Percentiles rank a stretch among this genome's conserved stretches.
Evolutionary conservation across 78 protist species (phyloP).

Genomic region (Dictyostelium brefeldianum): DNA sequence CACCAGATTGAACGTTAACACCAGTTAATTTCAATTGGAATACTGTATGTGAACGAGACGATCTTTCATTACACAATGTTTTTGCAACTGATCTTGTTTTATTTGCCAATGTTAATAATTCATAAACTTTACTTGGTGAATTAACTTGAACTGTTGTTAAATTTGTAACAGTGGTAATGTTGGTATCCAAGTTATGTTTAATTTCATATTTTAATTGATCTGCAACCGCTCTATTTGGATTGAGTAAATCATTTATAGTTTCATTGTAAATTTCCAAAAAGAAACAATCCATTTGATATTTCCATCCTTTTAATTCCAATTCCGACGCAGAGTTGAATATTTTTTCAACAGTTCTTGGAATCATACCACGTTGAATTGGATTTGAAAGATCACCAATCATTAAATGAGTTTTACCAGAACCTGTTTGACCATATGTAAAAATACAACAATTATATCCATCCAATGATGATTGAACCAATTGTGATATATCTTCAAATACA

Average conservation of each 20-base stretch:
- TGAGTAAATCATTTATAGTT: constrained; percentile 69
- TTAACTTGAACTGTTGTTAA: constrained; percentile 31
- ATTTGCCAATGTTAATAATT: constrained; percentile 67
- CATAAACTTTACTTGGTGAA: constrained; percentile 55
- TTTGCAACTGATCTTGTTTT: constrained; percentile 80
- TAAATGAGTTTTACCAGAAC: constrained; percentile 94
- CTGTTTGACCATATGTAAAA: constrained; percentile 94
- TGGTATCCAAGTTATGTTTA: constrained; percentile 33
- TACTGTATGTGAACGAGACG: constrained; percentile 92
- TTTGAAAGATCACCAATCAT: constrained; percentile 85
- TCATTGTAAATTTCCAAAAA: constrained; percentile 91
- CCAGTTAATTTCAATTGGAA: constrained; percentile 83
- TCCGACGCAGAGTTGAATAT: constrained; percentile 59
- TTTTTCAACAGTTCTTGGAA: constrained; percentile 81
- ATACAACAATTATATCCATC: constrained; percentile 95
- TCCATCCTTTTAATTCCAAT: constrained; percentile 55
- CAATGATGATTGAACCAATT: constrained; percentile 84
- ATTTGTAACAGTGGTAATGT: constrained; percentile 33
- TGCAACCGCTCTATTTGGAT: background rate
- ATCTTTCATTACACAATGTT: constrained; percentile 87
- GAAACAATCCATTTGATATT: constrained; percentile 70
- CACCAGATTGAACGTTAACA: constrained; percentile 38
- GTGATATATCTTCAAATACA: constrained; percentile 90
- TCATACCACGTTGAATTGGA: constrained; percentile 80
- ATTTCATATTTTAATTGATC: constrained; percentile 44